Percentiles rank a stretch among this genome's conserved stretches.
phyloP scores from a whole-genome alignment of 2,329 filamentous ascomycete species.

The Penicillium sp. region DNA sequence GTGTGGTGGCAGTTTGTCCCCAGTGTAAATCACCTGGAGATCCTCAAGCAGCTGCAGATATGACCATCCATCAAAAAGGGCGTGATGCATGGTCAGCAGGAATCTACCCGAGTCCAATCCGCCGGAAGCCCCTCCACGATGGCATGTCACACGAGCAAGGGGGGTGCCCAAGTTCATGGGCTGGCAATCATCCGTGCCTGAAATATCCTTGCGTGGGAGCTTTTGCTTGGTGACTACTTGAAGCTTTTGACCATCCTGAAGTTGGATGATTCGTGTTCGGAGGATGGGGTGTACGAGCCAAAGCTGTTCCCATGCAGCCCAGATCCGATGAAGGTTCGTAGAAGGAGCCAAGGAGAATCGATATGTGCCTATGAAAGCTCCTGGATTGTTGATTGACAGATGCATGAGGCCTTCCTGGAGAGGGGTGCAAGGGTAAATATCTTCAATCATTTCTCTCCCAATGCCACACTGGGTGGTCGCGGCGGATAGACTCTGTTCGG shows the following conservation, averaged over 20 bases:
- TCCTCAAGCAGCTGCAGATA: conserved; percentile 15
- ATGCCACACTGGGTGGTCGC: conserved; percentile 2
- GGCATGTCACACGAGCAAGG: background rate
- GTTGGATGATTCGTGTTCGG: background rate
- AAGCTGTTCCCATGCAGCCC: conserved; percentile 4
- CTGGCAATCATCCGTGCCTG: background rate
- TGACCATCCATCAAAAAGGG: conserved; percentile 41
- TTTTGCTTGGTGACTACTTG: background rate
- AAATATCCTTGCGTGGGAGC: background rate
- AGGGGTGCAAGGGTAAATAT: conserved; percentile 39
- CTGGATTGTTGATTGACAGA: conserved; percentile 11
- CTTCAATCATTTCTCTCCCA: conserved; percentile 27
- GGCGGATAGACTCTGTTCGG: background rate
- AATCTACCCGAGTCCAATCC: conserved; percentile 20
- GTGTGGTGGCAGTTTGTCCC: background rate
- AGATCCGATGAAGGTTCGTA: background rate
- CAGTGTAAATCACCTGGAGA: conserved; percentile 4
- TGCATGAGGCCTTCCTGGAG: conserved; percentile 39
- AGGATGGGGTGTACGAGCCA: conserved; percentile 3
- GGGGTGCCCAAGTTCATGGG: background rate
- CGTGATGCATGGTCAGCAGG: conserved; percentile 43
- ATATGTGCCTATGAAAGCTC: conserved; percentile 3
- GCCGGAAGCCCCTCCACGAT: background rate
- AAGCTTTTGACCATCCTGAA: conserved; percentile 11
- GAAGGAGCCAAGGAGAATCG: background rate